Evolutionary conservation across 108 stramenopile genomes (phyloP).

Genomic region (Schizochytrium sp.): DNA sequence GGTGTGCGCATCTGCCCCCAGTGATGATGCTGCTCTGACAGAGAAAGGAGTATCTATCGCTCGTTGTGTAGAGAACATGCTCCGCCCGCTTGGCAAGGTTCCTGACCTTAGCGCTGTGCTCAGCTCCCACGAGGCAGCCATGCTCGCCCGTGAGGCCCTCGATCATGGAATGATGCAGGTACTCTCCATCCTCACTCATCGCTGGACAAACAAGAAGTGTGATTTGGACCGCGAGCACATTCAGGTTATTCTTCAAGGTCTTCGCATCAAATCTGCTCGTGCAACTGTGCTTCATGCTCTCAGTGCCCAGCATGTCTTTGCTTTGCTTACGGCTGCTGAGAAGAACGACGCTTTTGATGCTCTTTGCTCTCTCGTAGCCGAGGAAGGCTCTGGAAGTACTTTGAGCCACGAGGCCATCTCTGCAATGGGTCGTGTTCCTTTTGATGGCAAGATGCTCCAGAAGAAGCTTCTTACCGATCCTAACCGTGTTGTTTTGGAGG

Average conservation of each 20-base stretch:
- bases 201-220: constrained; percentile 44
- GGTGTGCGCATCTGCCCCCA: not conserved
- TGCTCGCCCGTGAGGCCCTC: not conserved
- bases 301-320: constrained; percentile 42
- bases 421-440: constrained; percentile 36
- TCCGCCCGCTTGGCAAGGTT: constrained; percentile 11
- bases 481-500: constrained; percentile 24
- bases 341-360: constrained; percentile 46
- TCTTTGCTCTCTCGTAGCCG: constrained; percentile 25
- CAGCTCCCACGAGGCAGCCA: not conserved
- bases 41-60: not conserved
- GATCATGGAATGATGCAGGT: constrained; percentile 8
- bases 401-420: constrained; percentile 55
- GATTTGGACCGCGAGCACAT: not conserved
- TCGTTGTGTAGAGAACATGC: not conserved
- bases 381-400: not conserved
- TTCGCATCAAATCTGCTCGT: constrained; percentile 21
- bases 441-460: constrained; percentile 19
- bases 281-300: constrained; percentile 11
- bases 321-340: constrained; percentile 28
- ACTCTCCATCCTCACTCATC: constrained; percentile 8
- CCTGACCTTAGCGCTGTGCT: constrained; percentile 11
- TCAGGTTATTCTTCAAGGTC: constrained; percentile 12
- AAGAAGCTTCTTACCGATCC: not conserved
- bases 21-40: not conserved